Evolutionary conservation across 257 asterid genomes (phyloP).

Genomic region (Rauvolfia tetraphylla): DNA sequence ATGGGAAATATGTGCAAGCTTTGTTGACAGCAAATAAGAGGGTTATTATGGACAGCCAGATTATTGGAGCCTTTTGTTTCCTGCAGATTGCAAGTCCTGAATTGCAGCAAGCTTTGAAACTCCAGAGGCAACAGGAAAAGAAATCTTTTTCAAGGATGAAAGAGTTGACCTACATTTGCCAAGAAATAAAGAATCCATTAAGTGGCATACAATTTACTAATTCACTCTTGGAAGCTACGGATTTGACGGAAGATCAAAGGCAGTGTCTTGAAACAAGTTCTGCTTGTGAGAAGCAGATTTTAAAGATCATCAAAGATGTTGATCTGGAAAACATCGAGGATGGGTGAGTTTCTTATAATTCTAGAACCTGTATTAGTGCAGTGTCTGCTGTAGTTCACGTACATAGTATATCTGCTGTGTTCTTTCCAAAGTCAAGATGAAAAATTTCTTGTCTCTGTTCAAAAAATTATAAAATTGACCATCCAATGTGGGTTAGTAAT

Average conservation of each 20-base stretch:
- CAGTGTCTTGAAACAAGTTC: constrained; percentile 75
- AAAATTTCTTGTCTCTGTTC: background rate
- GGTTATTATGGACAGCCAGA: constrained; percentile 62
- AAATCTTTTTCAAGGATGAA: constrained; percentile 55
- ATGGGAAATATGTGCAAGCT: constrained; percentile 67
- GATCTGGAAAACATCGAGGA: constrained; percentile 64
- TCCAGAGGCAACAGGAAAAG: constrained; percentile 66
- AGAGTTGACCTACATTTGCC: constrained; percentile 82
- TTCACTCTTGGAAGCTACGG: constrained; percentile 65
- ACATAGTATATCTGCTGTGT: background rate
- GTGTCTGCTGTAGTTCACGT: background rate
- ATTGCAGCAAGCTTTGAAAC: constrained; percentile 52
- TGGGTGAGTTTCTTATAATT: constrained; percentile 42
- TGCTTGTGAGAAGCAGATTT: constrained; percentile 86
- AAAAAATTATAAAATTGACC: constrained; percentile 3
- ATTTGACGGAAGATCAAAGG: constrained; percentile 70
- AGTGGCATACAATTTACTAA: constrained; percentile 77
- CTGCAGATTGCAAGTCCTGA: constrained; percentile 79
- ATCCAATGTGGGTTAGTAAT: background rate
- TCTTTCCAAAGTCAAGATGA: background rate
- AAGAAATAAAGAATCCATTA: constrained; percentile 73
- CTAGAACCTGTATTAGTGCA: background rate
- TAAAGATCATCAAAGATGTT: constrained; percentile 73
- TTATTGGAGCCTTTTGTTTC: constrained; percentile 87
- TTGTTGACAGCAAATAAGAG: constrained; percentile 78